Evolutionary conservation across 2,329 filamentous ascomycete genomes (phyloP), one percentile per base, ranked within the genome.

Genomic region (Helotiales sp.): DNA sequence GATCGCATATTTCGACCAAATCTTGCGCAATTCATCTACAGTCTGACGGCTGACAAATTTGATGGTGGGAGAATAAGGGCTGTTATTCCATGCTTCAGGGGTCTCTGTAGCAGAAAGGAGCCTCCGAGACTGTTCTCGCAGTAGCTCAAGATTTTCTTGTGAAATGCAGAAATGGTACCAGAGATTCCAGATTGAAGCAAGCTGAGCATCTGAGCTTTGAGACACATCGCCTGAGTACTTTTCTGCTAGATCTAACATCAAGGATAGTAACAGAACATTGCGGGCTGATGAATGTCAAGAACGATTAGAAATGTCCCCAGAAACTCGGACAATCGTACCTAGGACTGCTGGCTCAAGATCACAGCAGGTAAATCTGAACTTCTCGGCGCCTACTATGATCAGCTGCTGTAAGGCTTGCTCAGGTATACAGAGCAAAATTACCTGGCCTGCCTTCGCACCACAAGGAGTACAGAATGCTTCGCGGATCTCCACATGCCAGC

Each of bases 381-480:
- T 46, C 34, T 52, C 54, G 5, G 40, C 5, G 7, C 38, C 38
- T 42, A 9, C 9, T 9, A 34, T 9, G 31, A 34, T 34, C n/a
- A 9, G 31, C n/a, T 34, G n/a, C 9, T 34, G 9, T 34, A 34
- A 34, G 31, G n/a, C n/a, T n/a, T n/a, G n/a, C n/a, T n/a, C n/a
- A 34, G 31, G 31, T 34, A 34, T 34, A n/a, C n/a, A n/a, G n/a
- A 34, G 9, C 33, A 19, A 15, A 25, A 22, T 34, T 55, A 52
- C 54, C 54, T 27, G 54, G 54, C 19, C 51, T 56, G 10, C 29
- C 54, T 36, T 56, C 54, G 27, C 24, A 56, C 19, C 27, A 56
- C n/a, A 56, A 12, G 8, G 34, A 56, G 42, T 52, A 56, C 25
- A 52, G 29, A n/a, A 56, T 52, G 40, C 47, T 56, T 19, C 54